These are phyloP conservation scores for Aspergillus melleus DNA, from an alignment of 2,329 filamentous ascomycete genomes.

Conservation along the genomic window DNA sequence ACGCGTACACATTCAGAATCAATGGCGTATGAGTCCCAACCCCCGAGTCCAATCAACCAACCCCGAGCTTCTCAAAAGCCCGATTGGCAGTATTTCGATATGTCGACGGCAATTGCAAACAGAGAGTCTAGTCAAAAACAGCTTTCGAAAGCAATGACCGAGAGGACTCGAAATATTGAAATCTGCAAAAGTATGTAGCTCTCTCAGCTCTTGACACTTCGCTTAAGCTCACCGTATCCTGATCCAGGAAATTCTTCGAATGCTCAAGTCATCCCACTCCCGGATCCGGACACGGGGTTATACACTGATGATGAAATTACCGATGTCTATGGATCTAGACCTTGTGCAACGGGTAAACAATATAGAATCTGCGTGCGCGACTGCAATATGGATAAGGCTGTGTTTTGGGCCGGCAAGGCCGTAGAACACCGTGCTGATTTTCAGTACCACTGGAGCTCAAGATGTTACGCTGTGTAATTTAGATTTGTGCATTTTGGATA, in stretches of 20 bases:
- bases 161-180: neutral
- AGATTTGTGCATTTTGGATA: too few species aligned
- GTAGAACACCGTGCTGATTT: neutral
- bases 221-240: neutral
- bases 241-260: neutral
- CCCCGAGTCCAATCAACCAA: too few species aligned
- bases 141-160: too few species aligned
- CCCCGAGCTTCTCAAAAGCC: too few species aligned
- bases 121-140: too few species aligned
- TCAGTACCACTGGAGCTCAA: neutral
- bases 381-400: neutral
- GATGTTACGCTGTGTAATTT: too few species aligned
- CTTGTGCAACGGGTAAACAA: neutral
- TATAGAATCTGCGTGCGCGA: neutral
- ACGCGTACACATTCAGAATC: too few species aligned
- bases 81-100: too few species aligned
- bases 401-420: neutral
- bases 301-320: neutral
- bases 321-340: neutral
- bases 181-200: neutral
- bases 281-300: neutral
- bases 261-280: neutral
- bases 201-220: neutral
- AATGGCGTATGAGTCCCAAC: too few species aligned
- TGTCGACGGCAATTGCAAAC: too few species aligned